Percentiles rank a stretch among this genome's conserved stretches.
These are phyloP conservation scores for Schrenkiella parvula DNA, from an alignment of 345 rosid species.

Conservation along the genomic window DNA sequence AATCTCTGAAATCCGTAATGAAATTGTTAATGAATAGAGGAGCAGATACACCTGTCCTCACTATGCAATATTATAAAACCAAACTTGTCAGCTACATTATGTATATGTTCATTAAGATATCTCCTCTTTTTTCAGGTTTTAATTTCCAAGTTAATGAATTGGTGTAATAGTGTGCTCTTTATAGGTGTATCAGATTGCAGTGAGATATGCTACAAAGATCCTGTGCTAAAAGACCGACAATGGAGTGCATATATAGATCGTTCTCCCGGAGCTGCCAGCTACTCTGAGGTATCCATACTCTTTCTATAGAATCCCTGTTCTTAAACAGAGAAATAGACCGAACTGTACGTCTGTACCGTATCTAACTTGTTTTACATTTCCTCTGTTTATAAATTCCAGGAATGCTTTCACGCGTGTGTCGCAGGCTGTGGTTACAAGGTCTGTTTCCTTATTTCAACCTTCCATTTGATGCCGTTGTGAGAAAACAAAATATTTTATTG, in stretches of 20 bases:
- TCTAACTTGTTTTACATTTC: not conserved
- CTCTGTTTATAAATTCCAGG: constrained; percentile 39
- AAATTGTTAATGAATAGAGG: not conserved
- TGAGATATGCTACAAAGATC: constrained; percentile 94
- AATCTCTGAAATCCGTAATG: not conserved
- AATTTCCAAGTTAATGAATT: constrained; percentile 8
- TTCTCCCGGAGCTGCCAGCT: constrained; percentile 77
- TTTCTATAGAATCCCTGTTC: not conserved
- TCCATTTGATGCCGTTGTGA: no score
- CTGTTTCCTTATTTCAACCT: constrained; percentile 10
- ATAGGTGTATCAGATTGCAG: constrained; percentile 74
- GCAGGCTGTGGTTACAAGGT: constrained; percentile 96
- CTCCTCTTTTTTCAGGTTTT: constrained; percentile 7
- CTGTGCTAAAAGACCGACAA: constrained; percentile 79
- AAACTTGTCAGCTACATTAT: constrained; percentile 1
- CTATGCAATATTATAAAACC: not conserved
- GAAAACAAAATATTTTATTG: no score
- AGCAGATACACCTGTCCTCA: not conserved
- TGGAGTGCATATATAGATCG: constrained; percentile 96
- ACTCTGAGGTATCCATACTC: constrained; percentile 58
- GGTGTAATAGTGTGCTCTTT: constrained; percentile 28
- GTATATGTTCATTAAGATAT: constrained; percentile 5
- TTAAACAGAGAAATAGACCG: not conserved
- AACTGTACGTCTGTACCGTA: not conserved
- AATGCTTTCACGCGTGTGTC: constrained; percentile 84